Percentiles rank a stretch among this genome's conserved stretches.
These are phyloP conservation scores for Crucibulum laeve DNA, from an alignment of 768 basidiomycete genomes.

Conservation along the genomic window DNA sequence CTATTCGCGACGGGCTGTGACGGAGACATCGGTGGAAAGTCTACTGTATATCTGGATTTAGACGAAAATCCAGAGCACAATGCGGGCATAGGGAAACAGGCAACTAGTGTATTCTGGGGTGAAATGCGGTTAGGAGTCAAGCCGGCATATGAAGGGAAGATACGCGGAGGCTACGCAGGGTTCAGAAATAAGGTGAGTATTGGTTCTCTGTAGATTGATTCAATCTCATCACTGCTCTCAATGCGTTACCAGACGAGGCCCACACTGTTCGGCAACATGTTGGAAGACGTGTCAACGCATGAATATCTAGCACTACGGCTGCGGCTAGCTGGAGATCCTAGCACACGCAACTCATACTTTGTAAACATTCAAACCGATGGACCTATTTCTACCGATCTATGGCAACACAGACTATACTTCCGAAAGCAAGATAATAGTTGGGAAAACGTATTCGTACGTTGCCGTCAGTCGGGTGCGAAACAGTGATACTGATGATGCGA, in stretches of 20 bases:
- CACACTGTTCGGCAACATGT: conserved; percentile 83
- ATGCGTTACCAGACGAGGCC: conserved; percentile 50
- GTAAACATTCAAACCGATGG: conserved; percentile 92
- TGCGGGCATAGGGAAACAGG: conserved; percentile 37
- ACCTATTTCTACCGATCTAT: conserved; percentile 77
- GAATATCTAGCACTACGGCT: conserved; percentile 78
- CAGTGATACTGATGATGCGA: conserved; percentile 8
- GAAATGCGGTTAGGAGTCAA: conserved; percentile 70
- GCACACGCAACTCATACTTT: conserved; percentile 81
- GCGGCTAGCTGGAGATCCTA: conserved; percentile 71
- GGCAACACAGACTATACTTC: conserved; percentile 91
- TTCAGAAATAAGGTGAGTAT: conserved; percentile 73
- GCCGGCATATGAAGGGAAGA: conserved; percentile 57
- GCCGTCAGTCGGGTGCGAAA: conserved; percentile 5
- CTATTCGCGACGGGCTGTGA: conserved; percentile 83
- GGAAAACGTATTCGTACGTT: conserved; percentile 78
- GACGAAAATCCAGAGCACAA: conserved; percentile 48
- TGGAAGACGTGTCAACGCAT: conserved; percentile 81
- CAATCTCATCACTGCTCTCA: not conserved
- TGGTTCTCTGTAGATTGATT: not conserved
- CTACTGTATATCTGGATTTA: conserved; percentile 73
- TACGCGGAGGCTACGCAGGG: conserved; percentile 87
- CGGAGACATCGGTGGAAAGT: conserved; percentile 81
- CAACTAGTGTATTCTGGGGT: conserved; percentile 76
- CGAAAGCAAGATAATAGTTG: conserved; percentile 59